A percentile compares a stretch with the other conserved stretches of the same genome.
Conservation (phyloP, 2,329 filamentous ascomycete genomes). For the Chaetoscypha palmicola region DNA sequence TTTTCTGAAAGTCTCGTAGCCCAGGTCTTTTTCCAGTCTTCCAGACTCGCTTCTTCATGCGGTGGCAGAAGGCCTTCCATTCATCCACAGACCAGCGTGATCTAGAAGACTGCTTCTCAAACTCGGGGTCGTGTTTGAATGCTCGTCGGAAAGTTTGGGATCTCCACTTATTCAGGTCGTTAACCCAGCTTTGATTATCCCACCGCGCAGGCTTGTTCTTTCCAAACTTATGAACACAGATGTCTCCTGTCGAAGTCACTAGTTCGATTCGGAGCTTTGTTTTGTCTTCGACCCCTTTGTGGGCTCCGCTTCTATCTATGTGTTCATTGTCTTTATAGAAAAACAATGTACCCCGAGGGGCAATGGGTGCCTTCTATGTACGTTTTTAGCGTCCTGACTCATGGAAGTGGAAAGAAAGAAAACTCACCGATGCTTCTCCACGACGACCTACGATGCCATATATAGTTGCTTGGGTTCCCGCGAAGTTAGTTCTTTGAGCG, state of each 20-base stretch:
- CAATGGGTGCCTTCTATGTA: neutral
- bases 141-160: conserved; percentile 6
- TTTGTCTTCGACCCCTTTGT: neutral
- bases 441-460: too few relatives aligned
- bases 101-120: neutral
- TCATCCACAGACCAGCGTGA: neutral
- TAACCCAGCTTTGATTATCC: conserved; percentile 7
- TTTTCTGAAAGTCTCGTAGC: neutral
- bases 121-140: conserved; percentile 4
- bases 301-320: neutral
- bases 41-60: neutral
- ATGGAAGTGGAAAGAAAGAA: too few relatives aligned
- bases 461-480: too few relatives aligned
- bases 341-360: neutral
- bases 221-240: neutral
- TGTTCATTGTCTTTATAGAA: conserved; percentile 9
- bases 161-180: conserved; percentile 7
- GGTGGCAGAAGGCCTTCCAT: neutral
- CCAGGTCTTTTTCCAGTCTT: neutral
- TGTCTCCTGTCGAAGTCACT: neutral
- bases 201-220: conserved; percentile 13
- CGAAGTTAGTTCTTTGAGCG: too few relatives aligned
- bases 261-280: neutral
- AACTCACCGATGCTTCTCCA: too few relatives aligned
- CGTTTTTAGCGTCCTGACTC: too few relatives aligned